A percentile compares a stretch with the other conserved stretches of the same genome.
Conservation (phyloP, 345 rosid genomes). For the Lepidium sativum region DNA sequence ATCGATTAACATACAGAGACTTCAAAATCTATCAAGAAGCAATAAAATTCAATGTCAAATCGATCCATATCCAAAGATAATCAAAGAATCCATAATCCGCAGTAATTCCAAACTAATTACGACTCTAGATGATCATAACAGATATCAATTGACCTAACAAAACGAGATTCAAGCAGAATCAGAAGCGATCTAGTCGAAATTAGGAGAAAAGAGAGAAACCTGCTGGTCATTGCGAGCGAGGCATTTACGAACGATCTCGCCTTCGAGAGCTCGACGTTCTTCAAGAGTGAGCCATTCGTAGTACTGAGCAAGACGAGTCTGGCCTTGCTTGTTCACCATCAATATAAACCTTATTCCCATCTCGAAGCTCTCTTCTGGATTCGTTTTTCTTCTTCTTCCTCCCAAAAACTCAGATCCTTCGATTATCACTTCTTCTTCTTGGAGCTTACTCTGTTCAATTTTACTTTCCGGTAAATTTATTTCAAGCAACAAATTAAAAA, state of each 20-base stretch:
- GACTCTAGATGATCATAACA: background rate
- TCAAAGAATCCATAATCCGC: background rate
- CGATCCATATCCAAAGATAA: background rate
- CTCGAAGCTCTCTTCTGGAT: background rate
- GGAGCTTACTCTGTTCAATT: background rate
- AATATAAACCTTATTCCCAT: constrained; percentile 96
- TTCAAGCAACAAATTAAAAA: no score
- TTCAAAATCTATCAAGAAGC: background rate
- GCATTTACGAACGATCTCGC: constrained; percentile 98
- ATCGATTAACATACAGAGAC: background rate
- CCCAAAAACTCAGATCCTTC: background rate
- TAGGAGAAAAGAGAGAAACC: constrained; percentile 30
- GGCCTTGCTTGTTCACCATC: constrained; percentile 99
- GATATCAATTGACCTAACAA: background rate
- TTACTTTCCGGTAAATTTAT: background rate
- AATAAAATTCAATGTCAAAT: background rate
- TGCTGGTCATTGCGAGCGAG: constrained; percentile 95
- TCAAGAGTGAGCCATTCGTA: constrained; percentile 98
- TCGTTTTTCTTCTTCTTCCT: background rate
- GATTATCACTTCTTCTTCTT: background rate
- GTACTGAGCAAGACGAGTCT: constrained; percentile 95
- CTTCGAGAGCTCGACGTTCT: constrained; percentile 96
- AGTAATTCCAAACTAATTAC: background rate
- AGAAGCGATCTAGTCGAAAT: background rate
- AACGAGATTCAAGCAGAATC: constrained; percentile 8